phyloP scores from a whole-genome alignment of 495 filamentous ascomycete genomes.

The Hypoxylon intermedium region DNA sequence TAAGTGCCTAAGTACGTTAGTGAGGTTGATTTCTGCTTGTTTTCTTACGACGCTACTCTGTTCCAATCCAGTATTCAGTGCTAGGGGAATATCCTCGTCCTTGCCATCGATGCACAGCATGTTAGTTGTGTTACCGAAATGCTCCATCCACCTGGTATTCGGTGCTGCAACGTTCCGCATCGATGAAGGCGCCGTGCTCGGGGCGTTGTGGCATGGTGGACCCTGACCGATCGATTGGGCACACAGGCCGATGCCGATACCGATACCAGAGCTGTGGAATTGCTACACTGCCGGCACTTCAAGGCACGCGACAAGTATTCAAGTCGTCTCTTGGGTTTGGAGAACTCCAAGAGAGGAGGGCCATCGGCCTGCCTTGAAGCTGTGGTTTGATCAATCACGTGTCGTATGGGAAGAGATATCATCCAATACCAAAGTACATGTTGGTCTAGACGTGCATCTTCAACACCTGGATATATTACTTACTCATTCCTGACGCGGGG shows the following conservation, averaged over 20 bases:
- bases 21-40: no score
- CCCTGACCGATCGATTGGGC: conserved; percentile 25
- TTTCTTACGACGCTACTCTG: no score
- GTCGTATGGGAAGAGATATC: no score
- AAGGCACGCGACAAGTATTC: neutral
- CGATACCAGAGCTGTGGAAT: conserved; percentile 26
- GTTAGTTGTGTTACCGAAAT: conserved; percentile 24
- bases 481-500: no score
- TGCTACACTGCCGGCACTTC: neutral
- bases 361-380: no score
- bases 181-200: conserved; percentile 31
- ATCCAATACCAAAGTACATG: no score
- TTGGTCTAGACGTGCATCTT: no score
- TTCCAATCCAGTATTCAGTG: no score
- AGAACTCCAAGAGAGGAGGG: neutral
- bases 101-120: conserved; percentile 29
- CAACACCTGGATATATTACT: no score
- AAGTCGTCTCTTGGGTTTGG: neutral
- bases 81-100: conserved; percentile 5
- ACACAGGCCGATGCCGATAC: conserved; percentile 22
- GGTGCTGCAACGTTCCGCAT: conserved; percentile 36
- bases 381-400: no score
- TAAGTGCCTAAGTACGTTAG: no score
- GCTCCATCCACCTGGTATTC: conserved; percentile 33
- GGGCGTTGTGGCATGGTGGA: conserved; percentile 29